These are phyloP conservation scores for Daldinia vernicosa DNA, from an alignment of 495 filamentous ascomycete genomes.

Conservation along the genomic window DNA sequence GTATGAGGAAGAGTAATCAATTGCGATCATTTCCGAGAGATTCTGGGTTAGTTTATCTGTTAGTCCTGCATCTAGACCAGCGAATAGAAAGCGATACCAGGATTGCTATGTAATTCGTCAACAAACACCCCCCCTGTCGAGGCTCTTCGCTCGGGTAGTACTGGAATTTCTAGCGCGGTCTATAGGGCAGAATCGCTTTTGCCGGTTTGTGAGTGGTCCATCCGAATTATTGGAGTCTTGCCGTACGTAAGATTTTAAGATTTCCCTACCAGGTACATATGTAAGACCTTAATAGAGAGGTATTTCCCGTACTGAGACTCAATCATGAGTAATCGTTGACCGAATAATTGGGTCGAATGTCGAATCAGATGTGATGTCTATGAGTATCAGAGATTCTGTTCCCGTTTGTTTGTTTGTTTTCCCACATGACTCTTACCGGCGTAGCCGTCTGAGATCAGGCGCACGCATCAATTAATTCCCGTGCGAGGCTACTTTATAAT, in stretches of 20 bases:
- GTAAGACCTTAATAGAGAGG: neutral
- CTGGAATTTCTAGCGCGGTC: conserved; percentile 14
- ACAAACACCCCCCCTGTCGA: conserved; percentile 21
- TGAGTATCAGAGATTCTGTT: conserved; percentile 8
- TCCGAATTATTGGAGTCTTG: conserved; percentile 9
- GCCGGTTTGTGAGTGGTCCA: neutral
- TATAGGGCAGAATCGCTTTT: conserved; percentile 26
- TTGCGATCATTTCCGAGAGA: conserved; percentile 23
- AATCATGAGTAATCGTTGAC: conserved; percentile 26
- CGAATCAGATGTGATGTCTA: conserved; percentile 25
- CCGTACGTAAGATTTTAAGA: conserved; percentile 27
- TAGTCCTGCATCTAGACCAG: conserved; percentile 1
- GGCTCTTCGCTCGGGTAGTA: conserved; percentile 31
- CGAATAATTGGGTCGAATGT: conserved; percentile 29
- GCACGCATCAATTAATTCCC: conserved; percentile 8
- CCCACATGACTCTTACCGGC: conserved; percentile 31
- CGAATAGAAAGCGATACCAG: conserved; percentile 26
- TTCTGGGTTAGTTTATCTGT: conserved; percentile 11
- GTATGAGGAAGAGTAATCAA: neutral
- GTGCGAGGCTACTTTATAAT: conserved; percentile 21
- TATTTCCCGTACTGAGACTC: neutral
- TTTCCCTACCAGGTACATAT: neutral
- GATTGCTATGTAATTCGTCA: conserved; percentile 13
- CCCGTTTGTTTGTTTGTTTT: neutral
- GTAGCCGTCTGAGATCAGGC: conserved; percentile 30